Percentiles rank a stretch among this genome's conserved stretches.
phyloP scores from a whole-genome alignment of 805 yeast genomes.

The Metschnikowia amazonensis region DNA sequence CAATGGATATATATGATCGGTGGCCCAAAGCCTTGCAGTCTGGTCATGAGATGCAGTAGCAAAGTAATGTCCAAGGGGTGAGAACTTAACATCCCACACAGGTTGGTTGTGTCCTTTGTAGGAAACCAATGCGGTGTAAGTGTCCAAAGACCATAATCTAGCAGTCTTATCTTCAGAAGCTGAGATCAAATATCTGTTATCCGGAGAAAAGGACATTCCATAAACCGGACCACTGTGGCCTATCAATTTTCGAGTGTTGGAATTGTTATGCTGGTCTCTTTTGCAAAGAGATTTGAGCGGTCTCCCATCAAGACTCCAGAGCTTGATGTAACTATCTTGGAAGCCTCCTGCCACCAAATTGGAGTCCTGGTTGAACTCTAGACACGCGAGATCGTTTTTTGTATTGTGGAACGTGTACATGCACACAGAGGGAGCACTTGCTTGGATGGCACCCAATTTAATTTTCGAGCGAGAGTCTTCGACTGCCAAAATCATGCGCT shows the following conservation, averaged over 20 bases:
- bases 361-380: constrained; percentile 84
- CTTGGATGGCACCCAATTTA: constrained; percentile 63
- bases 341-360: constrained; percentile 91
- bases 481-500: constrained; percentile 70
- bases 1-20: constrained; percentile 94
- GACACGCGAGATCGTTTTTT: constrained; percentile 78
- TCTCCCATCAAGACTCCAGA: constrained; percentile 92
- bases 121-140: constrained; percentile 83
- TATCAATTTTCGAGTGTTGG: constrained; percentile 55
- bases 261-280: constrained; percentile 48
- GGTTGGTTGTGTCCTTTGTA: constrained; percentile 97
- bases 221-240: constrained; percentile 97
- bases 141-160: constrained; percentile 90
- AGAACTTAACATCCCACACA: constrained; percentile 93
- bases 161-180: constrained; percentile 91
- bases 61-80: constrained; percentile 95
- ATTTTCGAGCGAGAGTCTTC: constrained; percentile 80
- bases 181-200: constrained; percentile 72
- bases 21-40: constrained; percentile 96
- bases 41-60: constrained; percentile 98
- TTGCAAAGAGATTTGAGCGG: constrained; percentile 64
- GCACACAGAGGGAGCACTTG: constrained; percentile 89
- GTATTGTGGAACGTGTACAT: constrained; percentile 98
- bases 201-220: constrained; percentile 88
- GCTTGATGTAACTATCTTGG: constrained; percentile 82